phyloP scores from a whole-genome alignment of 2,329 filamentous ascomycete genomes.

The Myriosclerotinia curreyana region DNA sequence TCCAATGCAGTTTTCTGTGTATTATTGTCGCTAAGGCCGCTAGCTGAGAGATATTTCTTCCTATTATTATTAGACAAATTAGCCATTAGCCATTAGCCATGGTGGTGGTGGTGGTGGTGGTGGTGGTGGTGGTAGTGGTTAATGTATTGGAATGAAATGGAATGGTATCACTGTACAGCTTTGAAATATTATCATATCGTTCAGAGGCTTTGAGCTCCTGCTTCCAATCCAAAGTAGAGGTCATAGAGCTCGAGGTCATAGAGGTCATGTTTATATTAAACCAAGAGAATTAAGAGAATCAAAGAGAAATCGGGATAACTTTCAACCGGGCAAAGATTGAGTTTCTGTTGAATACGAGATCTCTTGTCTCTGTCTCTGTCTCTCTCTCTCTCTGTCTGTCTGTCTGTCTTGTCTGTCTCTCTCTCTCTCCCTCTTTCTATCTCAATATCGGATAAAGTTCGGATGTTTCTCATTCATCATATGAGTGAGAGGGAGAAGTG shows the following conservation, averaged over 20 bases:
- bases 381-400: background rate
- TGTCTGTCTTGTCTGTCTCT: background rate
- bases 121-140: background rate
- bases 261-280: background rate
- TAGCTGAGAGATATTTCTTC: conserved; percentile 38
- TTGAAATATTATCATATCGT: conserved; percentile 61
- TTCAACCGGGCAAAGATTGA: background rate
- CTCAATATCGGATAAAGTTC: conserved; percentile 3
- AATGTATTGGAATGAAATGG: background rate
- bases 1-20: conserved; percentile 55
- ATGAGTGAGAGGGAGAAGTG: background rate
- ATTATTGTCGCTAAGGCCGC: conserved; percentile 47
- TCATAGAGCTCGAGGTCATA: conserved; percentile 25
- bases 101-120: background rate
- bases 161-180: conserved; percentile 49
- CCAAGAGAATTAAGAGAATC: too few relatives aligned
- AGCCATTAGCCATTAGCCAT: background rate
- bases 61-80: conserved; percentile 23
- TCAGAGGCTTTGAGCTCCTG: conserved; percentile 42
- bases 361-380: background rate
- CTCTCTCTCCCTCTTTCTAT: background rate
- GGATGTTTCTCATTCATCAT: background rate
- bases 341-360: background rate
- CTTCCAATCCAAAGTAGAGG: conserved; percentile 33
- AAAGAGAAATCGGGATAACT: too few relatives aligned